Evolutionary conservation across 148 eudicot species (phyloP), one percentile per base, ranked within the genome.

Genomic region (Rhododendron ferrugineum): DNA sequence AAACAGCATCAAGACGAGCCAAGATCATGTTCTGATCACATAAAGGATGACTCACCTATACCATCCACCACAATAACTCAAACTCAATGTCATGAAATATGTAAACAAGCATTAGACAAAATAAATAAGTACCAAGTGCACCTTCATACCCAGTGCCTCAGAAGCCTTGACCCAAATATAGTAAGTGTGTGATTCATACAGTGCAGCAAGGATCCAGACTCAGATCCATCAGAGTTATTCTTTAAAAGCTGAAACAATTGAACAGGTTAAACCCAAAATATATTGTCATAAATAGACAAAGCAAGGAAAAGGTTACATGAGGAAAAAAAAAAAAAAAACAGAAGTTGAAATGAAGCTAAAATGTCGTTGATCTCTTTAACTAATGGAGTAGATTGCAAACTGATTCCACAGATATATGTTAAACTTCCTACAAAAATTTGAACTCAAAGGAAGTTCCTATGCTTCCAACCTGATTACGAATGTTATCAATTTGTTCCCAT

Each of bases 1-100:
- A 86, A 87, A 96, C 93, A 78, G 99, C 98, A 89, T 96, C 97
- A 76, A 92, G 94, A 85, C 99, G 99, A 81, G 98, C 94, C 85
- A 83, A 60, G 84, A 96, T 94, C 95, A 91, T 88, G 86, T 91
- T 91, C 88, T 92, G 91, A 88, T 95, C 96, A 91, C 96, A 90
- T 86, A 96, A 91, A 84, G 99, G 99, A 87, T 93, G 98, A 89
- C 93, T 90, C 66, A 96, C 96, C 99, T 96, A 90, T 68, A 89
- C 72, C 83, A 88, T 81, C 42, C 37, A 77, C 74, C 49, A 32
- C 60, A 54, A 86, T 82, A n/a, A n/a, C 46, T 40, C 40, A 20
- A 86, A 49, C 46, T 28, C 49, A 30, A 81, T 62, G 78, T 37
- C 47, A 68, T 20, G 64, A 36, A 73, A 62, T 22, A 76, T 70